Percentiles rank a stretch among this genome's conserved stretches.
Conservation (phyloP, 2,329 filamentous ascomycete species). For the Amauroascus niger region DNA sequence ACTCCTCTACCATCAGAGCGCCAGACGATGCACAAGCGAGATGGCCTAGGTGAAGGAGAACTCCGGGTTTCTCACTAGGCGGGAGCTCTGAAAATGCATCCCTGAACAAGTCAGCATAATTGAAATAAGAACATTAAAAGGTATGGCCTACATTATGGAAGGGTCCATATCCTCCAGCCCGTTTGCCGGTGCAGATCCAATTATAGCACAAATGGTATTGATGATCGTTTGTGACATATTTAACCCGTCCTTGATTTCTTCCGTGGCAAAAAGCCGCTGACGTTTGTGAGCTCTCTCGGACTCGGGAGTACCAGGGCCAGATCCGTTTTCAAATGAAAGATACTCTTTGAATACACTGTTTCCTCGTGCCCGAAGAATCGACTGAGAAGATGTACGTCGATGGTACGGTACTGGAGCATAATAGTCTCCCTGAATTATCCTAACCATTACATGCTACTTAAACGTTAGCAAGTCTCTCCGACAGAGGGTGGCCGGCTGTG, state of each 20-base stretch:
- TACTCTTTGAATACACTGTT: not conserved
- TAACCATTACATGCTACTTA: constrained; percentile 19
- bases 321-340: not conserved
- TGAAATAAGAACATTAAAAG: not conserved
- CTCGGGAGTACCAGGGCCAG: not conserved
- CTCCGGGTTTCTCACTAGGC: constrained; percentile 44
- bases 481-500: not conserved
- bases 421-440: constrained; percentile 14
- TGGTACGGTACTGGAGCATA: constrained; percentile 11
- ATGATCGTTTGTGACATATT: constrained; percentile 28
- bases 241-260: constrained; percentile 27
- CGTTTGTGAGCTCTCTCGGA: constrained; percentile 28
- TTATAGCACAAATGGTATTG: constrained; percentile 24
- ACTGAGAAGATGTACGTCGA: constrained; percentile 8
- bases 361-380: not conserved
- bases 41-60: constrained; percentile 48
- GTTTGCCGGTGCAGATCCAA: constrained; percentile 28
- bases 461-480: constrained; percentile 7
- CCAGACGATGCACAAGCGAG: constrained; percentile 48
- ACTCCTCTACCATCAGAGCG: constrained; percentile 31
- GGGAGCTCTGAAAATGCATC: constrained; percentile 39
- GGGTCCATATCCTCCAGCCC: constrained; percentile 36
- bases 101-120: constrained; percentile 21
- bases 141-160: constrained; percentile 42
- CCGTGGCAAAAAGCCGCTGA: constrained; percentile 27